These are phyloP conservation scores for Kluyveromyces starmeri DNA, from an alignment of 805 yeast genomes.

Conservation along the genomic window DNA sequence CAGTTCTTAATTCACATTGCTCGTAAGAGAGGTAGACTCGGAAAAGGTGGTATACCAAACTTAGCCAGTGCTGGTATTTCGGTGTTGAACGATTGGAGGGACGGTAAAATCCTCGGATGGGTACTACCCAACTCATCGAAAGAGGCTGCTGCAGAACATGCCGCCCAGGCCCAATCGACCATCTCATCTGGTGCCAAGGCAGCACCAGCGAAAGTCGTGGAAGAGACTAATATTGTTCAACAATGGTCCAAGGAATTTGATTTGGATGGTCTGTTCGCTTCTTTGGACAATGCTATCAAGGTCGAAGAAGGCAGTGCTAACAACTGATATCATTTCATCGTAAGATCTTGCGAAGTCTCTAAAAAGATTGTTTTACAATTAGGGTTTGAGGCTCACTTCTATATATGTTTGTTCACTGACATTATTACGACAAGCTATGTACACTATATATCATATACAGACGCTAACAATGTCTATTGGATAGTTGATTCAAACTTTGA, in stretches of 20 bases:
- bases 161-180: slow-evolving; percentile 25
- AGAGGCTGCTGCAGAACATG: slow-evolving; percentile 22
- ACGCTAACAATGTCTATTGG: too few species aligned
- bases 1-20: slow-evolving; percentile 89
- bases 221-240: slow-evolving; percentile 70
- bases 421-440: too few species aligned
- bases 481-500: too few species aligned
- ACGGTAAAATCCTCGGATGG: slow-evolving; percentile 92
- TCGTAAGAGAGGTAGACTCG: slow-evolving; percentile 82
- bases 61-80: slow-evolving; percentile 74
- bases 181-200: slow-evolving; percentile 29
- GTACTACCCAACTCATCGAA: slow-evolving; percentile 58
- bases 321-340: too few species aligned
- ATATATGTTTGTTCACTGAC: too few species aligned
- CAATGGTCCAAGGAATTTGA: slow-evolving; percentile 94
- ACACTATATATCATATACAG: too few species aligned
- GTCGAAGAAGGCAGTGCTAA: slow-evolving; percentile 8
- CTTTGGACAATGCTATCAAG: slow-evolving; percentile 30
- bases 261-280: slow-evolving; percentile 65
- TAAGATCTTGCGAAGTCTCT: too few species aligned
- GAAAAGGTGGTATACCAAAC: slow-evolving; percentile 90
- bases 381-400: too few species aligned
- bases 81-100: slow-evolving; percentile 92
- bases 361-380: too few species aligned
- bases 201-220: slow-evolving; percentile 37